phyloP scores from a whole-genome alignment of 1,284 basidiomycete species.

The Irpex sp. region DNA sequence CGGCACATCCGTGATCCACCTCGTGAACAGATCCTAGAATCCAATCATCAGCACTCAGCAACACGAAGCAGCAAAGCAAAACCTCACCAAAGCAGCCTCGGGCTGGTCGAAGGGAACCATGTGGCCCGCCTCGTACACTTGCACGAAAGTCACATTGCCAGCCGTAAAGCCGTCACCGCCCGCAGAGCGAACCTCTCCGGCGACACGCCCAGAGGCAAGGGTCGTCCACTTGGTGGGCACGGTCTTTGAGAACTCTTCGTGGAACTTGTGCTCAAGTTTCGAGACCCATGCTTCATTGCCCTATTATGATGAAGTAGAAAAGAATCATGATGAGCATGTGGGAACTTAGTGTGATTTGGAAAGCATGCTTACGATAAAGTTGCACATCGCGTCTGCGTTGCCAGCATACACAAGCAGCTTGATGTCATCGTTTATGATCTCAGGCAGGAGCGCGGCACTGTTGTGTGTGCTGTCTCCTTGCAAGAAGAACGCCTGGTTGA shows the following conservation, averaged over 20 bases:
- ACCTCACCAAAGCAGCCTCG: conserved; percentile 48
- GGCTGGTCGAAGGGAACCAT: conserved; percentile 86
- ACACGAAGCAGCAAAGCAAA: not conserved
- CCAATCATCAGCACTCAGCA: not conserved
- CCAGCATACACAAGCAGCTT: conserved; percentile 81
- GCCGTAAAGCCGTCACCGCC: conserved; percentile 37
- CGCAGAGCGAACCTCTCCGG: conserved; percentile 36
- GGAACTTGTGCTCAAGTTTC: conserved; percentile 55
- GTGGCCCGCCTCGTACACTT: conserved; percentile 54
- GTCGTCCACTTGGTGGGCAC: conserved; percentile 40
- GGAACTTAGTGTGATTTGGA: conserved; percentile 12
- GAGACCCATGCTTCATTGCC: conserved; percentile 72
- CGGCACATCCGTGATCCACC: conserved; percentile 47
- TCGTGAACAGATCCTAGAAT: conserved; percentile 40
- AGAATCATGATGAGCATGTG: not conserved
- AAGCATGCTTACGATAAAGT: conserved; percentile 50
- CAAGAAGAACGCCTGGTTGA: conserved; percentile 64
- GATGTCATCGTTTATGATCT: conserved; percentile 71
- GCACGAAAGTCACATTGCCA: conserved; percentile 50
- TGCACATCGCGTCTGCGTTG: conserved; percentile 72
- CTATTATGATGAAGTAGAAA: conserved; percentile 26
- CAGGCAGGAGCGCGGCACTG: conserved; percentile 66
- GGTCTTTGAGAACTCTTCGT: conserved; percentile 52
- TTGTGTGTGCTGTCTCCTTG: conserved; percentile 81
- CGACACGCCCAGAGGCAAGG: conserved; percentile 29